Base-by-base conservation (phyloP, 1,284 basidiomycete genomes). In the Termitomyces sp. region DNA sequence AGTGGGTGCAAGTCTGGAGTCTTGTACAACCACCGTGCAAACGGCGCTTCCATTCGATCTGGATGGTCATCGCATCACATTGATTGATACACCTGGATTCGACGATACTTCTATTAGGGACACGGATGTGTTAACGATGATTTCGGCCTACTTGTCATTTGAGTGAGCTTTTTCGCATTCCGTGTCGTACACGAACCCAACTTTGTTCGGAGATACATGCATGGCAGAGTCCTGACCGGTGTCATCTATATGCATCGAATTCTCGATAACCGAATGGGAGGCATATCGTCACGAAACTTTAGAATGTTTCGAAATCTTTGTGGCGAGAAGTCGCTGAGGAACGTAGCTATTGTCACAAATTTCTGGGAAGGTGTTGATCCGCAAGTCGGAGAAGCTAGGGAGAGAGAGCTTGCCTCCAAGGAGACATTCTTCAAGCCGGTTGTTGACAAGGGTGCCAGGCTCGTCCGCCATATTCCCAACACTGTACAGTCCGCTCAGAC, bases 41-140 rank as follows among this genome's bases (percentile, higher is more conserved):
- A 41, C 21, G 14, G 24, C 21, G 24, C 24, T 9, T n/a, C 14
- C 39, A 10, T 40, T 40, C 21, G 39, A 40, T 24, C 21, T 40
- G 39, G 39, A 40, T 24, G 39, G 21, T 24, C 21, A 24, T 40
- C 19, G 13, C 3, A 13, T 40, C 13, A 40, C 39, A 14, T 40
- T 40, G 39, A 40, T 40, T 40, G 39, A 40, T n/a, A 40, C 39
- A 14, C 19, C 19, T 13, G 39, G 39, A 14, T 40, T 40, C 45
- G 68, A 70, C 55, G 67, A 70, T 47, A 66, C 69, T 9, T 66
- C 56, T 16, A 57, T 64, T 28, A 66, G 60, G 37, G 69, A 70
- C 45, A 59, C 62, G 2, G 67, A 64, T 18, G 64, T 71, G 13
- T 24, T 40, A 8, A 40, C 19, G 19, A 40, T 40, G 39, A 40